These are phyloP conservation scores for Pleurostoma richardsiae DNA, from an alignment of 2,329 filamentous ascomycete genomes.

Conservation along the genomic window DNA sequence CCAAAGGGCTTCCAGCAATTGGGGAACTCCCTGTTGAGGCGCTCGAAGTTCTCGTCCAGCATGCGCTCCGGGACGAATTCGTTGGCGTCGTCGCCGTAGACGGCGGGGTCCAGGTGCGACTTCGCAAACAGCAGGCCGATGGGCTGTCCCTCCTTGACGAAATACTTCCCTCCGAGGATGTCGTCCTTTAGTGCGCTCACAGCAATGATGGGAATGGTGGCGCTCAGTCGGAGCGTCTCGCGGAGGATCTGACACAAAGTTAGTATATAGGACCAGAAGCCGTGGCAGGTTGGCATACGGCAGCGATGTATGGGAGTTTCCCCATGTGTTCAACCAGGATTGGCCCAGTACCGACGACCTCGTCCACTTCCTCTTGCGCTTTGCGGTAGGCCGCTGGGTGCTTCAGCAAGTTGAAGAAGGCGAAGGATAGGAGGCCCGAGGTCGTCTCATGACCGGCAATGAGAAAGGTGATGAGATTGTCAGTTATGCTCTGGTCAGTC, in stretches of 20 bases:
- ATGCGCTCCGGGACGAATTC: slow-evolving; percentile 69
- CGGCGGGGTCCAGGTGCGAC: slow-evolving; percentile 55
- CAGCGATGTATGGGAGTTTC: slow-evolving; percentile 62
- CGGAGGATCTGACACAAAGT: slow-evolving; percentile 40
- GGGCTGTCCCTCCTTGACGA: slow-evolving; percentile 44
- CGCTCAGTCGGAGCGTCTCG: slow-evolving; percentile 59
- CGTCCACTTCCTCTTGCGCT: slow-evolving; percentile 64
- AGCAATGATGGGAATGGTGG: slow-evolving; percentile 54
- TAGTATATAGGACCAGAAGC: background rate
- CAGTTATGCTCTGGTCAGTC: slow-evolving; percentile 55
- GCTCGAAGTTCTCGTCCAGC: slow-evolving; percentile 62
- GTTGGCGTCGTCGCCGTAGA: slow-evolving; percentile 60
- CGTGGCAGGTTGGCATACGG: slow-evolving; percentile 25
- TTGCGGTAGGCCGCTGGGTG: slow-evolving; percentile 54
- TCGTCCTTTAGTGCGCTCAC: slow-evolving; percentile 46
- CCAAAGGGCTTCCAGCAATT: slow-evolving; percentile 69
- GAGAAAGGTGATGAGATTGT: slow-evolving; percentile 70
- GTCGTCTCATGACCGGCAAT: slow-evolving; percentile 71
- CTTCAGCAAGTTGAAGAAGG: slow-evolving; percentile 60
- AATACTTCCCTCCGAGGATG: slow-evolving; percentile 57
- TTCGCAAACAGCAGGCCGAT: slow-evolving; percentile 45
- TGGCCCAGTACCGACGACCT: slow-evolving; percentile 52
- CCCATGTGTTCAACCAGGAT: slow-evolving; percentile 57
- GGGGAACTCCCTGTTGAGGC: slow-evolving; percentile 53
- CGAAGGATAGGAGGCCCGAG: slow-evolving; percentile 60